Base-by-base conservation (phyloP, 2,329 filamentous ascomycete genomes). In the Cordyceps cateniannulata region DNA sequence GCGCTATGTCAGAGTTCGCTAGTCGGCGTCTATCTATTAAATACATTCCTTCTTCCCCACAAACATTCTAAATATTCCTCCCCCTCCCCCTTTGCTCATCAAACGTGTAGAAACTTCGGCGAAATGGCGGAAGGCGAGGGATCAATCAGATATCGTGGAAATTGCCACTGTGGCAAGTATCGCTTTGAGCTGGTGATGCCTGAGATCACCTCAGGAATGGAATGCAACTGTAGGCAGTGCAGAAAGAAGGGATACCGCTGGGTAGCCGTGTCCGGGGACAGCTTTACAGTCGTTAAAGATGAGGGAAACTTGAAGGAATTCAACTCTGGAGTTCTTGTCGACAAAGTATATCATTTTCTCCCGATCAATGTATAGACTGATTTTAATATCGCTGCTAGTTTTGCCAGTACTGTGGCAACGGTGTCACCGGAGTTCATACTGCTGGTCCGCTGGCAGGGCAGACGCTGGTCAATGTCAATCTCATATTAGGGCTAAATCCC, bases 111-210 rank as follows among this genome's bases (percentile, higher is more conserved):
- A 16, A 42, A 18, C 5, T 14, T 18, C 10, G 16, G 16, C 38
- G 38, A 42, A 16, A 42, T 42, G 48, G 10, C 25, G 12, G 25
- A 52, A 47, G 20, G n/a, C 27, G 35, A 8, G 9, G 25, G 22
- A 1, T 12, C 20, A 1, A 22, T 51, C 14, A 10, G 6, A 9
- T 63, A 59, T 32, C 59, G 55, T 24, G 69, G 69, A 18, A 70
- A 71, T 59, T 72, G 70, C 59, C 69, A 72, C 61, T 72, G 70
- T 61, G 70, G 69, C 4, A 50, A 54, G 3, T 70, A 68, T 45
- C 69, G 69, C 32, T 72, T 66, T 29, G 63, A 67, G 27, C 8
- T 71, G 3, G 18, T 54, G 3, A 7, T 63, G 2, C 55, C 64
- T 1, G 50, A 63, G 3, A 63, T 62, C 24, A 58, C 40, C 3